These are phyloP conservation scores for Chloromonas sp. DNA, from an alignment of 163 green algal species.

Conservation along the genomic window DNA sequence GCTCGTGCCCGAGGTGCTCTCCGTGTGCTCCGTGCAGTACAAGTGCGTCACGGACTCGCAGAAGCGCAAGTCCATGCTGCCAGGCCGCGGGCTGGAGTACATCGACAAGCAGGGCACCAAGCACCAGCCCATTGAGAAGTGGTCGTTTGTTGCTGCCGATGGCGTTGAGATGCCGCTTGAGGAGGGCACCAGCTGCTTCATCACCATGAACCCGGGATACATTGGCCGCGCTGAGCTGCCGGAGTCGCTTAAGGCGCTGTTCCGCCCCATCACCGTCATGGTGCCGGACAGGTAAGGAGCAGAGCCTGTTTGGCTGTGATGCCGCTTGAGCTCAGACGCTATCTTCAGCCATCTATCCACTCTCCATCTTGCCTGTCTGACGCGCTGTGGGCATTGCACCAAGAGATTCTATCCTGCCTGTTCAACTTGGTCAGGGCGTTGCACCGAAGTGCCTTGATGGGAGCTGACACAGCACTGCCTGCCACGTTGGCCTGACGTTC, in stretches of 20 bases:
- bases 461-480: too few species aligned
- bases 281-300: constrained; percentile 25
- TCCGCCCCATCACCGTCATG: constrained; percentile 88
- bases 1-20: constrained; percentile 81
- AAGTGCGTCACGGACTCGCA: constrained; percentile 84
- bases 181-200: constrained; percentile 73
- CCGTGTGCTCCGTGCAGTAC: constrained; percentile 85
- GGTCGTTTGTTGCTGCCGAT: constrained; percentile 75
- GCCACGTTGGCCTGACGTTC: too few species aligned
- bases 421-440: too few species aligned
- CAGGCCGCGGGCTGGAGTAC: constrained; percentile 72
- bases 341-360: too few species aligned
- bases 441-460: too few species aligned
- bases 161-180: constrained; percentile 47
- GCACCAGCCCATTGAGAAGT: constrained; percentile 44
- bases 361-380: too few species aligned
- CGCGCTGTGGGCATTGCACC: too few species aligned
- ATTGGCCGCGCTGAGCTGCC: constrained; percentile 76
- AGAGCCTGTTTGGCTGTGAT: too few species aligned
- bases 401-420: too few species aligned
- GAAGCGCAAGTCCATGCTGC: constrained; percentile 75
- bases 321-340: too few species aligned
- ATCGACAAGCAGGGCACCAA: constrained; percentile 42
- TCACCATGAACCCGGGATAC: constrained; percentile 92
- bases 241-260: constrained; percentile 74